Evolutionary conservation across 257 asterid species (phyloP), one percentile per base, ranked within the genome.

Genomic region (Handroanthus guayacan): DNA sequence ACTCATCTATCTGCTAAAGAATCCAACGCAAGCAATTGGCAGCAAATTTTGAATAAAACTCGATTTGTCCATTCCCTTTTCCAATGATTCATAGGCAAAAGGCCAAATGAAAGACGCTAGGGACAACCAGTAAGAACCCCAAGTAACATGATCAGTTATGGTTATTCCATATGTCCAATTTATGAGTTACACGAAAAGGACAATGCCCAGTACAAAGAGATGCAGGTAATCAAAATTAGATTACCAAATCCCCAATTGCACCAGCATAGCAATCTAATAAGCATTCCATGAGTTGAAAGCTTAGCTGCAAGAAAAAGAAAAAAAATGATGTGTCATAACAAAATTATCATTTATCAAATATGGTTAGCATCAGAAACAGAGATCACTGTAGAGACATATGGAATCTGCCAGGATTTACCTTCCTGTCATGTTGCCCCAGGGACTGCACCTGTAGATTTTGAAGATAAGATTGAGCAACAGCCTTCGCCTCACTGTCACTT

Each of bases 211-310:
- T 16, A 78, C 36, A 25, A 79, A 47, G 17, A 70, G 7, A 55
- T 17, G 50, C 52, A 75, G 74, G 69, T 25, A 47, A 57, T 61
- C 5, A 79, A 78, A 56, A 48, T 38, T 62, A 70, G 67, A 34
- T 82, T 93, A 95, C 99, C 99, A 91, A 65, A 55, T 89, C 83
- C 65, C 8, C 58, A 39, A 91, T 76, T 75, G 92, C 97, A 78
- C 74, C 87, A 48, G 89, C 67, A 74, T 89, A 87, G 67, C 77
- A 76, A 73, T 86, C 88, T 62, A 95, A 74, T 73, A 95, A 75
- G 88, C 97, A 90, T 75, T 95, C 97, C 91, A 95, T 75, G 82
- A 95, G 93, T 87, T 91, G 93, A 76, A 89, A 85, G 90, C 96
- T 86, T 54, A 95, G 91, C 99, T 95, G 99, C 88, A 87, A 82